Base-by-base conservation (phyloP, 768 basidiomycete species). In the Collybia mongolica region DNA sequence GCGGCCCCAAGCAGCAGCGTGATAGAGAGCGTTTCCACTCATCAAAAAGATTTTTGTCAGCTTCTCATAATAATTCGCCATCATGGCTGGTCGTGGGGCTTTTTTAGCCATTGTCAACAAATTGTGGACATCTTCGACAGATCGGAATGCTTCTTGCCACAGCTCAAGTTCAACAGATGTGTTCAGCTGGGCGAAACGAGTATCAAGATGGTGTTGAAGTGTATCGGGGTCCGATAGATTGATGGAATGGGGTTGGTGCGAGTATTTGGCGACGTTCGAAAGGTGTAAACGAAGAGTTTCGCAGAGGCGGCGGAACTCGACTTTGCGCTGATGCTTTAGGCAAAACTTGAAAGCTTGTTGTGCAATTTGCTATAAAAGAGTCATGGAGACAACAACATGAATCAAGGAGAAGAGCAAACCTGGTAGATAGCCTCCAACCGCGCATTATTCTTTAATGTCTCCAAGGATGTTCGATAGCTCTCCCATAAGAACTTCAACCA, bases 401-500 rank as follows among this genome's bases (percentile, higher is more conserved):
- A 22, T 37, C 19, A 20, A 9, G 36, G 1, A 26, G 17, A 41
- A 12, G 5, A 23, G 69, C 84, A 48, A 41, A 90, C 93, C 80
- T 98, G 96, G 72, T 99, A 99, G 54, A 98, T 92, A 15, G 75
- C 72, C 71, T 99, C 96, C 35, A 98, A 71, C 15, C 96, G 76
- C 15, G 93, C 90, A 62, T 97, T 98, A 65, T 97, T 96, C 66
- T 98, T 96, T 56, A 98, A 77, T 2, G 94, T 94, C 73, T 98
- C 96, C 37, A 99, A 74, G 1, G 90, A 93, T 17, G 93, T 97
- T 49, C 96, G 85, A 65, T 98, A 98, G 59, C 91, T 92, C 76
- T 98, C 96, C 94, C 95, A 98, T n/a, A 94, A 79, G 69, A 98
- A 97, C 65, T 95, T 94, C 64, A 98, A 87, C 87, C 94, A 97